Conservation (phyloP, 2,329 filamentous ascomycete species). For the Xylariaceae sp. region DNA sequence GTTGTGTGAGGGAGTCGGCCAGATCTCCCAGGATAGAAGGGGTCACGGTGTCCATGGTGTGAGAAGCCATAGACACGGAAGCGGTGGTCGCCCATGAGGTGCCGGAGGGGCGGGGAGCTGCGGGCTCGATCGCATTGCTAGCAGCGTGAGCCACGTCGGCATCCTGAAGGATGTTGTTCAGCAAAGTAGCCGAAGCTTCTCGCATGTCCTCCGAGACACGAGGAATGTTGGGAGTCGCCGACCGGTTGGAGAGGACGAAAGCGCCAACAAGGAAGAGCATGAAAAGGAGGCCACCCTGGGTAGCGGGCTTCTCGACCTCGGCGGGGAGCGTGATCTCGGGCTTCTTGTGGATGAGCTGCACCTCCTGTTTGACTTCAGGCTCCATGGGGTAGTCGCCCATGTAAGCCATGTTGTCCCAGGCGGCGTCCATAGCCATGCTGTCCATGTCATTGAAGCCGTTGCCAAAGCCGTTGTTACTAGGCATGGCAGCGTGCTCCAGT, state of each 20-base stretch:
- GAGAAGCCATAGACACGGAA: constrained; percentile 38
- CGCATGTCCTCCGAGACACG: constrained; percentile 76
- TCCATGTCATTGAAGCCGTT: constrained; percentile 74
- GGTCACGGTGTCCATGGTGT: constrained; percentile 45
- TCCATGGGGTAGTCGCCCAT: constrained; percentile 66
- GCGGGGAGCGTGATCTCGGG: constrained; percentile 40
- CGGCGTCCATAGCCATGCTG: constrained; percentile 70
- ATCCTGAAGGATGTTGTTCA: constrained; percentile 78
- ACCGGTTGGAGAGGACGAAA: constrained; percentile 85
- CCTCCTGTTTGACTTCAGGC: constrained; percentile 55
- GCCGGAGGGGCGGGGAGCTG: constrained; percentile 50
- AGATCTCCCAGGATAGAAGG: constrained; percentile 62
- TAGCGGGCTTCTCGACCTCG: constrained; percentile 58
- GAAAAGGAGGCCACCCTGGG: constrained; percentile 77
- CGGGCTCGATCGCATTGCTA: constrained; percentile 38
- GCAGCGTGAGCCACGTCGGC: constrained; percentile 54
- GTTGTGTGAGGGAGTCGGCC: constrained; percentile 63
- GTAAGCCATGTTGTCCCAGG: constrained; percentile 80
- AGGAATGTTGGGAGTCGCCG: constrained; percentile 60
- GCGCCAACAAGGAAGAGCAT: constrained; percentile 97
- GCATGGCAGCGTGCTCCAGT: constrained; percentile 58
- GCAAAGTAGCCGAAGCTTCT: constrained; percentile 68
- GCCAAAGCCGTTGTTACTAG: constrained; percentile 58
- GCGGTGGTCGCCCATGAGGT: constrained; percentile 41
- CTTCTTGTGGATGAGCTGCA: constrained; percentile 53